Evolutionary conservation across 2,329 filamentous ascomycete genomes (phyloP).

Genomic region (Hysterium pulicare): DNA sequence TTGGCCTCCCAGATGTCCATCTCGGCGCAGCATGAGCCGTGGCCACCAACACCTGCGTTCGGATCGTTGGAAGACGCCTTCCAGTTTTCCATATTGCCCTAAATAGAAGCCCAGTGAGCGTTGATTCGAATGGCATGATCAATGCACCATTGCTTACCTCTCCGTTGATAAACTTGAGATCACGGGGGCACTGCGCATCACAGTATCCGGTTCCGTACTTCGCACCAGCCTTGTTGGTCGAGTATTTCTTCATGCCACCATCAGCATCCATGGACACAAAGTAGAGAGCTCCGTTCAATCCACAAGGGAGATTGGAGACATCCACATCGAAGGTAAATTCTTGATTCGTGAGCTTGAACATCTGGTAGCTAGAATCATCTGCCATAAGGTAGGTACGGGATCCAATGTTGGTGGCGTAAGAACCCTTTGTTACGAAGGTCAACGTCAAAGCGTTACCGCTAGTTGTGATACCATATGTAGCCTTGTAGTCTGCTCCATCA

Average conservation of each 20-base stretch:
- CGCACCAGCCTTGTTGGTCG: constrained; percentile 24
- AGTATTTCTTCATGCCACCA: constrained; percentile 51
- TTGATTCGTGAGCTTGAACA: constrained; percentile 20
- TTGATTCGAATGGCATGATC: too few species aligned
- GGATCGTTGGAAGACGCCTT: constrained; percentile 49
- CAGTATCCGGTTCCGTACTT: constrained; percentile 48
- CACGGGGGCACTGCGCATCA: constrained; percentile 14
- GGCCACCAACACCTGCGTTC: constrained; percentile 51
- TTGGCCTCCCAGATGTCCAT: constrained; percentile 70
- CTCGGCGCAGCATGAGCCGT: constrained; percentile 63
- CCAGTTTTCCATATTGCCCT: constrained; percentile 31
- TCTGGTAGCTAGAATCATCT: constrained; percentile 18
- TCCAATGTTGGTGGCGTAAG: constrained; percentile 22
- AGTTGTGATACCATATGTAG: constrained; percentile 44
- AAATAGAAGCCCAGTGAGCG: too few species aligned
- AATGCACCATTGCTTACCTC: too few species aligned
- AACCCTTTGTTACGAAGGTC: constrained; percentile 20
- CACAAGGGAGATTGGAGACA: constrained; percentile 23
- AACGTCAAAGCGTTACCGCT: constrained; percentile 19
- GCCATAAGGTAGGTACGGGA: constrained; percentile 24
- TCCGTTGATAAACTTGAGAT: constrained; percentile 48
- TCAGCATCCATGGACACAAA: constrained; percentile 59
- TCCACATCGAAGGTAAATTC: constrained; percentile 29
- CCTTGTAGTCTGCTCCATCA: constrained; percentile 52
- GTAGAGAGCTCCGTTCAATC: constrained; percentile 64